These are phyloP conservation scores for Rhizopus arrhizus DNA, from an alignment of 371 early-diverging fungal species.

Conservation along the genomic window DNA sequence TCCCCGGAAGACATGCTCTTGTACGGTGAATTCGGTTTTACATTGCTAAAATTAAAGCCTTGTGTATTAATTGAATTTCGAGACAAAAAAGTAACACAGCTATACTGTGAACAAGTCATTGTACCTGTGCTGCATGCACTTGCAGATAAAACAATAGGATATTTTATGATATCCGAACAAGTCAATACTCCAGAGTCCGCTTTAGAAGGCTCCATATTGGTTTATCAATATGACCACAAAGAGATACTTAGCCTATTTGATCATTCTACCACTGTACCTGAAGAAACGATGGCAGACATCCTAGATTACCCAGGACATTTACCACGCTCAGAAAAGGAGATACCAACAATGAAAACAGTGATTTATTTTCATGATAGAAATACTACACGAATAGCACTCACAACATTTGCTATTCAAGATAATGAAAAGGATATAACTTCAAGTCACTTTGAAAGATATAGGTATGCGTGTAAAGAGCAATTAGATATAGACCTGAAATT, in stretches of 20 bases:
- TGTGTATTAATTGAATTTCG: slow-evolving; percentile 58
- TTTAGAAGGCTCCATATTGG: slow-evolving; percentile 16
- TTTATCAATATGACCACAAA: slow-evolving; percentile 4
- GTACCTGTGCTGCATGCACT: slow-evolving; percentile 33
- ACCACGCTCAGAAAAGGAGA: slow-evolving; percentile 46
- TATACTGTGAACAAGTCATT: slow-evolving; percentile 39
- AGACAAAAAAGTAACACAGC: slow-evolving; percentile 20
- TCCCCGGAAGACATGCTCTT: slow-evolving; percentile 43
- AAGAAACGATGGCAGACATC: slow-evolving; percentile 49
- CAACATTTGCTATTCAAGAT: slow-evolving; percentile 37
- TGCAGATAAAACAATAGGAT: slow-evolving; percentile 14
- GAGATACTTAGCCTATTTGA: neutral
- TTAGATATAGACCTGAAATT: slow-evolving; percentile 24
- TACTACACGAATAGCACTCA: slow-evolving; percentile 36
- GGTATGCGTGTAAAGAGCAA: slow-evolving; percentile 6
- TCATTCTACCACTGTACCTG: slow-evolving; percentile 20
- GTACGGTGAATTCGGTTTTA: slow-evolving; percentile 67
- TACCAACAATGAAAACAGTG: slow-evolving; percentile 55
- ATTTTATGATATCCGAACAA: slow-evolving; percentile 28
- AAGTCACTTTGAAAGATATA: slow-evolving; percentile 31
- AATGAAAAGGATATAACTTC: slow-evolving; percentile 18
- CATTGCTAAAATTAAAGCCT: slow-evolving; percentile 63
- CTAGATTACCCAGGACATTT: slow-evolving; percentile 67
- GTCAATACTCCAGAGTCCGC: slow-evolving; percentile 19
- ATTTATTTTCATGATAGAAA: slow-evolving; percentile 48